Percentiles rank a stretch among this genome's conserved stretches.
Evolutionary conservation across 2,329 filamentous ascomycete genomes (phyloP).

Genomic region (Pseudogymnoascus sp.): DNA sequence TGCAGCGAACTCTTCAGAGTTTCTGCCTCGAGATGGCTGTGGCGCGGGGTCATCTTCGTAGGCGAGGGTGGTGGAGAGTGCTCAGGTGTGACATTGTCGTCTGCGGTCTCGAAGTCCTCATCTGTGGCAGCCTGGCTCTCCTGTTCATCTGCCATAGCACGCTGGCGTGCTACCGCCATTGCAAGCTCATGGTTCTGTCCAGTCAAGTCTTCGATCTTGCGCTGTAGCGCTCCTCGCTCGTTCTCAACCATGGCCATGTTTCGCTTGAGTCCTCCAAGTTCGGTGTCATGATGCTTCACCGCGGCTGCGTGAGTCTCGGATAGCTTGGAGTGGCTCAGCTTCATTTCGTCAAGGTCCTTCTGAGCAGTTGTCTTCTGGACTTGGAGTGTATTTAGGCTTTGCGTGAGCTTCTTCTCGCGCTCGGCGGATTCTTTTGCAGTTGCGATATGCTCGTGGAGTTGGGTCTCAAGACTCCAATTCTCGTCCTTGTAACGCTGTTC

Average conservation of each 20-base stretch:
- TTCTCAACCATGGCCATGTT: constrained; percentile 69
- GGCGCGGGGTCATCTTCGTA: constrained; percentile 81
- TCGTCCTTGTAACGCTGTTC: constrained; percentile 97
- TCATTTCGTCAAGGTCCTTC: constrained; percentile 85
- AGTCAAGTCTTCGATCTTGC: constrained; percentile 79
- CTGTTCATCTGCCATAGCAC: constrained; percentile 58
- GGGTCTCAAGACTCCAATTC: constrained; percentile 94
- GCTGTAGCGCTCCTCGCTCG: constrained; percentile 70
- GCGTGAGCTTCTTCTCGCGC: constrained; percentile 72
- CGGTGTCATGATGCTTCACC: constrained; percentile 80
- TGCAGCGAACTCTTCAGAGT: constrained; percentile 89
- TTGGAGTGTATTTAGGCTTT: constrained; percentile 60
- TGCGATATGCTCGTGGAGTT: constrained; percentile 73
- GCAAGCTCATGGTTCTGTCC: constrained; percentile 88
- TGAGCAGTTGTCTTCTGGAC: constrained; percentile 71
- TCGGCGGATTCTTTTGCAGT: constrained; percentile 68
- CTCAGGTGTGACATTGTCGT: constrained; percentile 70
- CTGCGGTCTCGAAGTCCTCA: constrained; percentile 55
- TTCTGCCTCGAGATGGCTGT: constrained; percentile 87
- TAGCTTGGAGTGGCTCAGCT: constrained; percentile 68
- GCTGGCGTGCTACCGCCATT: constrained; percentile 66
- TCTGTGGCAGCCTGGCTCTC: constrained; percentile 52
- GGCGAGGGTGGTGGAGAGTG: constrained; percentile 87
- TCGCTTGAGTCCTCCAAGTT: constrained; percentile 75
- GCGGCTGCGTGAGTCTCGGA: constrained; percentile 69